Evolutionary conservation across 805 yeast species (phyloP), one percentile per base, ranked within the genome.

Genomic region (Cyberlindnera samutprakarnensis): DNA sequence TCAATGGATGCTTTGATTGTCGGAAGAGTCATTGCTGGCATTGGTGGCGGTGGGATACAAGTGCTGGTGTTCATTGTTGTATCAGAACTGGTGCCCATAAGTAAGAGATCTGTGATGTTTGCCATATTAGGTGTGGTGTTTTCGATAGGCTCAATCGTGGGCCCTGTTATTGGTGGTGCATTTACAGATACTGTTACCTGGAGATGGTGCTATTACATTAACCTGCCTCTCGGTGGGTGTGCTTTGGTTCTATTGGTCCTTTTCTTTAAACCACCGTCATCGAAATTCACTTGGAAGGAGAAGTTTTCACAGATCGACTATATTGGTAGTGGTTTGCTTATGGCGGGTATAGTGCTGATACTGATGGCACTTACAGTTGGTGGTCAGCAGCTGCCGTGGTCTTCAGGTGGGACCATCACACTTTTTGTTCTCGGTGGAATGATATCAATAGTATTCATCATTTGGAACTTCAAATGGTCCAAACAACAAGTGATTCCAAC

Each of bases 171-270:
- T 15, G 86, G 86, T 12, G 86, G 87, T 21, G 77, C 75, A 0
- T 70, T 80, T 36, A 65, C 82, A 1, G 55, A 70, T 2, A 58
- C 67, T 30, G 74, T 67, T 5, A 56, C 72, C 13, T 80, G 88
- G 88, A 63, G 88, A 46, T 79, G 87, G 86, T 74, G 84, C 45
- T 81, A 78, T 49, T 81, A 73, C 54, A 63, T 81, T 40, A 80
- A 79, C 51, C 51, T 81, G 23, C 84, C 86, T 3, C 53, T 78
- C 22, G 82, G 83, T 13, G 85, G 79, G 2, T 33, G 61, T 1
- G 68, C 74, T 1, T 46, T 64, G 14, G 46, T 49, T 0, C 41
- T 63, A 7, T 48, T 72, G 13, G 29, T 62, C 4, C 36, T 64
- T 5, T 58, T 64, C 14, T 67, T 70, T 49, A 57, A 62, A 19